Conservation (phyloP, 257 asterid species). For the Nicotiana knightiana region DNA sequence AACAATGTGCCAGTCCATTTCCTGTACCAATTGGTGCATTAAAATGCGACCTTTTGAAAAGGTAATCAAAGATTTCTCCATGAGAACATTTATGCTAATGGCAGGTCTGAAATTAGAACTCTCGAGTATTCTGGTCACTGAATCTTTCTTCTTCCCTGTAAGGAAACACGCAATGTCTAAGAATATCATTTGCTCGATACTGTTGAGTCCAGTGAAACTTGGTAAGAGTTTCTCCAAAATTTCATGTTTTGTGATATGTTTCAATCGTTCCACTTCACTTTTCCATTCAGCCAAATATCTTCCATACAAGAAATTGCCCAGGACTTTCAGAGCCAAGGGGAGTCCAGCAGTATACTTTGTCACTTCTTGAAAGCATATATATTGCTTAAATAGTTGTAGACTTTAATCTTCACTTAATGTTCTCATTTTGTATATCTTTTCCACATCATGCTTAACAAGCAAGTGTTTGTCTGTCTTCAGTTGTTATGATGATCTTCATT, state of each 20-base stretch:
- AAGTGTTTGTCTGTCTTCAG: background rate
- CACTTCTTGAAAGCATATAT: conserved; percentile 8
- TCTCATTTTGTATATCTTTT: background rate
- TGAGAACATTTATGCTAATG: background rate
- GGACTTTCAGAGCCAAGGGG: conserved; percentile 6
- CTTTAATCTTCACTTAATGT: background rate
- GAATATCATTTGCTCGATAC: background rate
- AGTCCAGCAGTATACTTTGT: background rate
- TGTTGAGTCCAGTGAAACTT: background rate
- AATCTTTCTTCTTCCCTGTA: background rate
- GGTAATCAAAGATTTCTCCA: background rate
- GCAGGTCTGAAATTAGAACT: background rate
- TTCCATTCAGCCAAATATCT: background rate
- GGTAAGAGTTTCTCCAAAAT: background rate
- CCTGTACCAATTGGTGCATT: conserved; percentile 5
- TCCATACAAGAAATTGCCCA: background rate
- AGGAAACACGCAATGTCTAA: conserved; percentile 7
- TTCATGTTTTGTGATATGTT: background rate
- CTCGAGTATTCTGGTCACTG: background rate
- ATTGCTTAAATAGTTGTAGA: background rate
- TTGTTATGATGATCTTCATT: too few relatives aligned
- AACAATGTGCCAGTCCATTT: conserved; percentile 9
- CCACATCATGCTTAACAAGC: background rate
- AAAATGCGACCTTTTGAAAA: background rate
- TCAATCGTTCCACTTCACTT: background rate